Conservation (phyloP, 257 asterid species). For the Marsdenia floribunda region DNA sequence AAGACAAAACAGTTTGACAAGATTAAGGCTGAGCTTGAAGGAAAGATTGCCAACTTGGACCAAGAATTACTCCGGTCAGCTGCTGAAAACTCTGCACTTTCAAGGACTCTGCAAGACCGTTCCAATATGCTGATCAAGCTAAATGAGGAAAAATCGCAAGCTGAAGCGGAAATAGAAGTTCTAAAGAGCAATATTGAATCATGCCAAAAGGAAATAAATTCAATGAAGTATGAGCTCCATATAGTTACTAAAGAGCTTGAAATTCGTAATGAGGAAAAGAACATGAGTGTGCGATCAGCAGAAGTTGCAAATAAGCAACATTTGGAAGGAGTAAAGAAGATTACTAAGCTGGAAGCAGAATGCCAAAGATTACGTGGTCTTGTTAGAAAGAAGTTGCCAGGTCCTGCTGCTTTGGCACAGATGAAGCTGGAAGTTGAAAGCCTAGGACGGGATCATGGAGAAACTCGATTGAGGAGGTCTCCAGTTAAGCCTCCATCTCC, state of each 20-base stretch:
- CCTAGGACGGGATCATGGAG: slow-evolving; percentile 73
- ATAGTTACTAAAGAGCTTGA: slow-evolving; percentile 78
- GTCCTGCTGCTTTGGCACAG: slow-evolving; percentile 97
- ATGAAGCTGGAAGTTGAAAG: slow-evolving; percentile 95
- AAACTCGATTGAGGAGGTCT: slow-evolving; percentile 67
- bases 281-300: slow-evolving; percentile 88
- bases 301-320: slow-evolving; percentile 92
- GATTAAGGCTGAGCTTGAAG: slow-evolving; percentile 75
- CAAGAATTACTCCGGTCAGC: slow-evolving; percentile 71
- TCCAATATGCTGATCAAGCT: slow-evolving; percentile 76
- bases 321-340: slow-evolving; percentile 87
- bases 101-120: slow-evolving; percentile 90
- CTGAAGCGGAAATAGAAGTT: slow-evolving; percentile 68
- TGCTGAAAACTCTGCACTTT: slow-evolving; percentile 79
- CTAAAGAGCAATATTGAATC: slow-evolving; percentile 60
- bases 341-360: slow-evolving; percentile 91
- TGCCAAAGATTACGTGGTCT: slow-evolving; percentile 96
- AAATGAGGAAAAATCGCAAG: slow-evolving; percentile 75
- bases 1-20: slow-evolving; percentile 70
- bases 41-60: slow-evolving; percentile 55
- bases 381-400: slow-evolving; percentile 88
- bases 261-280: slow-evolving; percentile 90
- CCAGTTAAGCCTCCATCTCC: slow-evolving; percentile 71
- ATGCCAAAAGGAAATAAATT: slow-evolving; percentile 67
- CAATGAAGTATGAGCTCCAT: slow-evolving; percentile 80